phyloP scores from a whole-genome alignment of 169 alveolate genomes.

The Pseudocohnilembus persalinus region DNA sequence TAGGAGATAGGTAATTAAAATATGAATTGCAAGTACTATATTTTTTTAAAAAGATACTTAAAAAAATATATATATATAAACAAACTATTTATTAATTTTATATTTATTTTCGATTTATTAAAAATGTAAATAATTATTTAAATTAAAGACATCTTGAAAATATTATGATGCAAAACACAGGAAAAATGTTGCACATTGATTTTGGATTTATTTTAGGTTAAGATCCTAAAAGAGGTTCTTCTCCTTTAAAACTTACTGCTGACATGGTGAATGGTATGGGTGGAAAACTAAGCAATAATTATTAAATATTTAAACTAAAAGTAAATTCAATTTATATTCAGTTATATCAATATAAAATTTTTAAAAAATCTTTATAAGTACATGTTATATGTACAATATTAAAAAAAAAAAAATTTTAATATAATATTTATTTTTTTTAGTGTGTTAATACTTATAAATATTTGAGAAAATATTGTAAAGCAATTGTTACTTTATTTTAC shows the following conservation, averaged over 20 bases:
- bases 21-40: too few species aligned
- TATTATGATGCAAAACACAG: conserved; percentile 90
- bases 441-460: conserved; percentile 83
- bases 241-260: conserved; percentile 93
- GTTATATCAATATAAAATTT: conserved; percentile 64
- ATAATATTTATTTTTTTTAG: background rate
- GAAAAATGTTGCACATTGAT: conserved; percentile 97
- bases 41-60: too few species aligned
- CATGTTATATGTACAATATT: conserved; percentile 57
- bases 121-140: too few species aligned
- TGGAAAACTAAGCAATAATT: conserved; percentile 89
- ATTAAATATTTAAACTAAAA: conserved; percentile 72
- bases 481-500: conserved; percentile 85
- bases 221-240: conserved; percentile 92
- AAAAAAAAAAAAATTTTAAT: conserved; percentile 1
- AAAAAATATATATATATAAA: too few species aligned
- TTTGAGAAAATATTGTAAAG: conserved; percentile 85
- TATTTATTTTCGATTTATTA: background rate
- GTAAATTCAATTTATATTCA: background rate
- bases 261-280: conserved; percentile 95
- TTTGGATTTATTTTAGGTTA: conserved; percentile 97
- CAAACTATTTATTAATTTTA: too few species aligned
- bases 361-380: conserved; percentile 61
- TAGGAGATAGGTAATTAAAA: conserved; percentile 91
- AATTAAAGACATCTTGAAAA: conserved; percentile 95